Evolutionary conservation across 257 asterid genomes (phyloP), one percentile per base, ranked within the genome.

Genomic region (Nicotiana tabacum): DNA sequence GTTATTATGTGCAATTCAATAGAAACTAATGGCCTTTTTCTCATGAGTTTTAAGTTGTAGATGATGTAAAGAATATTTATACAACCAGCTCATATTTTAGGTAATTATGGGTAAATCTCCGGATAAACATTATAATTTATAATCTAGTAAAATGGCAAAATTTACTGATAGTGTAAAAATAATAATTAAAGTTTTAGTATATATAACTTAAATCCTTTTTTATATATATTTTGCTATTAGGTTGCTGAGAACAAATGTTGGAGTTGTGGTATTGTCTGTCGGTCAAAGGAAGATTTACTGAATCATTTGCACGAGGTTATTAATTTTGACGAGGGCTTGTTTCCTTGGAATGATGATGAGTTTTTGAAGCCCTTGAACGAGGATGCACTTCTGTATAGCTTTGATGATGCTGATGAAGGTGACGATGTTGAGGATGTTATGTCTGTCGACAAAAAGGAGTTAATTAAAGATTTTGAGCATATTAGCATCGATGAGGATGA

Each of bases 351-450:
- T 82, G 94, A 89, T 82, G 96, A 94, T 69, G 86, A 58, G 83
- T 96, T 91, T 90, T 90, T 96, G 69, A 89, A 74, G 60, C 97
- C 99, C 27, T 78, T 93, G 92, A 93, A 86, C 84, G 98, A 94
- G 67, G 99, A 96, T 86, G 90, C 98, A 10, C 90, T 96, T 24
- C 79, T 96, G 83, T 94, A 92, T 87, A 90, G 93, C 82, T 94
- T 94, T 85, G 90, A 72, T 43, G 99, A 90, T 84, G 94, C 88
- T 65, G 91, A 88, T 56, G 97, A 88, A 82, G 85, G 83, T 55
- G 96, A 90, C 77, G 94, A 91, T 81, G 80, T 24, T 15, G 91
- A 85, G 32, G 90, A 84, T 77, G 6, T 77, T 33, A 70, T 85
- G 88, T 32, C 85, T 12, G 18, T 82, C 43, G 94, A 93, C 82